Base-by-base conservation (phyloP, 2,329 filamentous ascomycete species). In the Cladophialophora carrionii region DNA sequence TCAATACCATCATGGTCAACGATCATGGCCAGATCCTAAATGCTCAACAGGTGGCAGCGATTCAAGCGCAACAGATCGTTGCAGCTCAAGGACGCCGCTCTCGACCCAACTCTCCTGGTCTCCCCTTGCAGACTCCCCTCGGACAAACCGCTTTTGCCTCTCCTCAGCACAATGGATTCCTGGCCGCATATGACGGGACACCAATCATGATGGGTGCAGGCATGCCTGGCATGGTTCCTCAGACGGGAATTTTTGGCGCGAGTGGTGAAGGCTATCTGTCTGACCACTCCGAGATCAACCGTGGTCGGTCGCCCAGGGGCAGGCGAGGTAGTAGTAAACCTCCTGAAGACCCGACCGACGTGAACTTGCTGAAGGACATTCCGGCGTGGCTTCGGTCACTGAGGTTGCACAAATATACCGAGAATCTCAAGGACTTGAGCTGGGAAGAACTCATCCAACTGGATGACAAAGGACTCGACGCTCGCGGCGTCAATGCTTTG, bases 321-420 rank as follows among this genome's bases (percentile, higher is more conserved):
- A 88, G 95, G 69, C 86, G 95, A 71, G 95, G 95, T 70, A 97
- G 90, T 83, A 96, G 92, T 51, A 99, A 98, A 84, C 95, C 95
- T 32, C 95, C 95, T 54, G 95, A 99, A 82, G 95, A 99, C 74
- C 95, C 95, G 3, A 98, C 94, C 22, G 95, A 99, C 77, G 90
- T 90, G 17, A 88, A 85, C 49, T 85, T 99, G 66, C 84, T 99
- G 72, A 91, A 96, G 79, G 95, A 99, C 75, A 97, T 99, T 71
- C 94, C 95, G 61, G 90, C 88, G 77, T 99, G 95, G 95, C 85
- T 99, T 73, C 88, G 95, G 76, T 97, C 92, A 77, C 84, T 98
- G 75, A 88, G 95, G 66, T 84, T 99, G 73, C 95, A 99, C 84
- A 99, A 99, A 82, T 99, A 99, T 79, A 99, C 95, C 9, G 95